These are phyloP conservation scores for Asterochloris sp. DNA, from an alignment of 139 green algal species.

Conservation along the genomic window DNA sequence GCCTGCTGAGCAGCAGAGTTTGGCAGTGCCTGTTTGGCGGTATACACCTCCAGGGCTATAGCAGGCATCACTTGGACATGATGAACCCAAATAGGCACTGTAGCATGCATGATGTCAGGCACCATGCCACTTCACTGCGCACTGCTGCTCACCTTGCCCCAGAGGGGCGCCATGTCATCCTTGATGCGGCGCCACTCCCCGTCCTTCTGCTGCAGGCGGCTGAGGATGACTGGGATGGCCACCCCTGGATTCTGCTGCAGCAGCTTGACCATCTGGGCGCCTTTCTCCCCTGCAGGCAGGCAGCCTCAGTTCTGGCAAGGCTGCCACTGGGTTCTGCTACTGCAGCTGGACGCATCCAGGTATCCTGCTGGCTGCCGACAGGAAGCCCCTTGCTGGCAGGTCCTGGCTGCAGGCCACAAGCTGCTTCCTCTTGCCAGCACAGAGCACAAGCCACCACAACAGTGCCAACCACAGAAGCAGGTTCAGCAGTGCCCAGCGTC, in stretches of 20 bases:
- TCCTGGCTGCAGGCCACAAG: too few species aligned
- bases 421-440: too few species aligned
- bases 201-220: conserved; percentile 90
- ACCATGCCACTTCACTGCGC: too few species aligned
- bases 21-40: too few species aligned
- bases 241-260: conserved; percentile 84
- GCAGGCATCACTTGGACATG: too few species aligned
- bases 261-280: conserved; percentile 67
- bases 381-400: neutral
- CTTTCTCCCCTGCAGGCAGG: conserved; percentile 15
- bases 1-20: too few species aligned
- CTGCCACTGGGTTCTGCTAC: neutral
- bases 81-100: too few species aligned
- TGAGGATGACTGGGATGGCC: conserved; percentile 82
- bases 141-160: neutral
- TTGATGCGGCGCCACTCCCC: conserved; percentile 82
- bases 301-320: neutral
- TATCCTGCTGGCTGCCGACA: neutral
- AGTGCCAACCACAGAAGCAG: too few species aligned
- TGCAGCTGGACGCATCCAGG: neutral
- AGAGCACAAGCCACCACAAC: too few species aligned
- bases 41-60: too few species aligned
- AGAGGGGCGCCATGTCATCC: conserved; percentile 64
- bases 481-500: too few species aligned
- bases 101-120: too few species aligned